Conservation (phyloP, 768 basidiomycete genomes). For the Macrolepiota dolichaula region DNA sequence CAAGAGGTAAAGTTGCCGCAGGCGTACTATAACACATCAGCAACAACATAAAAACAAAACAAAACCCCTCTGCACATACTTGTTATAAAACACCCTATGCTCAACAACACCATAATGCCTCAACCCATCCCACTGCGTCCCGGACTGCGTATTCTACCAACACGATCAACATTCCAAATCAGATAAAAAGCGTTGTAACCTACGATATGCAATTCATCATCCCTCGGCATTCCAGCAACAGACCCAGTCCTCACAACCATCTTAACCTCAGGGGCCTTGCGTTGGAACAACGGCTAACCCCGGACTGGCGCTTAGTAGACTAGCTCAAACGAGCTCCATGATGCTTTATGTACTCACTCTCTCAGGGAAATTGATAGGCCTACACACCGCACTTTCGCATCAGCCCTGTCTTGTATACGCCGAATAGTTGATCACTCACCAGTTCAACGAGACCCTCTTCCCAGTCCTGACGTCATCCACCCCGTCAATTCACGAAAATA, state of each 20-base stretch:
- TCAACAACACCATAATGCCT: slow-evolving; percentile 53
- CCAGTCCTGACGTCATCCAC: slow-evolving; percentile 36
- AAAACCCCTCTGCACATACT: slow-evolving; percentile 28
- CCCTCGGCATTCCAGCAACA: slow-evolving; percentile 26
- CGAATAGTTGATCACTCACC: slow-evolving; percentile 32
- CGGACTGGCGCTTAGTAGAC: not conserved
- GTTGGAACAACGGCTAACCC: slow-evolving; percentile 50
- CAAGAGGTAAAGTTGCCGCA: slow-evolving; percentile 36
- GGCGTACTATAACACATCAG: slow-evolving; percentile 36
- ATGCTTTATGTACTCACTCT: slow-evolving; percentile 39
- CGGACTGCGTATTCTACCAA: slow-evolving; percentile 64
- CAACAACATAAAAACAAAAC: not conserved
- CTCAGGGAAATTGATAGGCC: slow-evolving; percentile 67
- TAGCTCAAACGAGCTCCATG: not conserved
- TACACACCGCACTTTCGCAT: slow-evolving; percentile 17
- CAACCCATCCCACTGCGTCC: slow-evolving; percentile 69
- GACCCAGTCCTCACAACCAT: slow-evolving; percentile 26
- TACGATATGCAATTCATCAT: slow-evolving; percentile 59
- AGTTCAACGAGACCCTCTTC: slow-evolving; percentile 56
- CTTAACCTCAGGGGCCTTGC: slow-evolving; percentile 50
- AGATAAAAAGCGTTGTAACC: slow-evolving; percentile 10
- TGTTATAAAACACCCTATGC: slow-evolving; percentile 60
- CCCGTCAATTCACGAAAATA: not conserved
- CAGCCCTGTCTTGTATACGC: not conserved
- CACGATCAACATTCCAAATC: not conserved